Conservation (phyloP, 768 basidiomycete species). For the Xerocomellus chrysenteron region DNA sequence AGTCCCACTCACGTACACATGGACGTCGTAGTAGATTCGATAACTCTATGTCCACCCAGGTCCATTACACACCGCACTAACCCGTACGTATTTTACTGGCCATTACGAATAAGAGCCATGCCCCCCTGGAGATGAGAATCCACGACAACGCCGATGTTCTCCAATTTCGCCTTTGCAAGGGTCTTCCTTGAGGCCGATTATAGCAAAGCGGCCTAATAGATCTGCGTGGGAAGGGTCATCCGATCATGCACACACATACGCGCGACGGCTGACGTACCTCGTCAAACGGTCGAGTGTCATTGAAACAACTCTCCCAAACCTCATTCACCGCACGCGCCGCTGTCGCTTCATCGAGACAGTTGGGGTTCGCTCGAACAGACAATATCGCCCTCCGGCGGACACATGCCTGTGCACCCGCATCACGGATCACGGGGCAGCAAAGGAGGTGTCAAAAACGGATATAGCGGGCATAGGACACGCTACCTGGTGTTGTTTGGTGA, state of each 20-base stretch:
- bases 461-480: constrained; percentile 12
- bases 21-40: no score
- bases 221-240: constrained; percentile 28
- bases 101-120: background rate
- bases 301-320: constrained; percentile 96
- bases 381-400: constrained; percentile 83
- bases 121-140: constrained; percentile 9
- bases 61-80: background rate
- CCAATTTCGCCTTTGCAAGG: background rate
- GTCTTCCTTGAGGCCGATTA: background rate
- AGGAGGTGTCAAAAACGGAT: constrained; percentile 8
- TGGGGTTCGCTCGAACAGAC: constrained; percentile 79
- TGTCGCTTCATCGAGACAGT: constrained; percentile 69
- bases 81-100: constrained; percentile 6
- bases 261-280: constrained; percentile 54
- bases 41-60: no score
- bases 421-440: constrained; percentile 5
- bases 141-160: background rate
- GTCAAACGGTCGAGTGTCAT: constrained; percentile 94
- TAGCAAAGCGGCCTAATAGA: constrained; percentile 26
- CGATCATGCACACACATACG: background rate
- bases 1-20: no score
- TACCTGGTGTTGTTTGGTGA: constrained; percentile 95
- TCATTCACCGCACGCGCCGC: constrained; percentile 93
- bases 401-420: constrained; percentile 58